Conservation (phyloP, 495 filamentous ascomycete species). For the Trichoderma erinaceum region DNA sequence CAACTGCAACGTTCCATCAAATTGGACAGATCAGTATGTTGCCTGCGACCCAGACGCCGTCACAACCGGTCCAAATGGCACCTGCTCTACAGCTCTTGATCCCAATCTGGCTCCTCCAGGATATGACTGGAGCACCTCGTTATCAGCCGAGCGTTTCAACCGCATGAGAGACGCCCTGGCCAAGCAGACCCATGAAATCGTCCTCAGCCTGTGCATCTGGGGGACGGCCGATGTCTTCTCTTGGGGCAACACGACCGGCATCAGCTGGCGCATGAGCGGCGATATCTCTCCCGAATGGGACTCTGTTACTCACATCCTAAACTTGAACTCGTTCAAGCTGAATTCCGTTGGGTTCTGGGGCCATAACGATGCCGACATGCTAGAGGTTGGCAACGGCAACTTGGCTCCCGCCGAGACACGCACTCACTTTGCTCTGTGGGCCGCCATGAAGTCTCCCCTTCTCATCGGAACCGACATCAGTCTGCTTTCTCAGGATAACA, state of each 20-base stretch:
- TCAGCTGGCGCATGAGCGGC: constrained; percentile 51
- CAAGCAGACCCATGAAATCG: constrained; percentile 48
- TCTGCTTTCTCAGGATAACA: constrained; percentile 33
- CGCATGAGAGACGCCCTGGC: constrained; percentile 55
- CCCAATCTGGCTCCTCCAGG: constrained; percentile 18
- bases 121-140: constrained; percentile 50
- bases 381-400: constrained; percentile 59
- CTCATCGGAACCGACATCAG: constrained; percentile 41
- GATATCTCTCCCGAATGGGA: constrained; percentile 35
- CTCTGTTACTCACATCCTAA: constrained; percentile 30
- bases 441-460: constrained; percentile 26
- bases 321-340: constrained; percentile 44
- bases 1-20: constrained; percentile 53
- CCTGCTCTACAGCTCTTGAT: constrained; percentile 25
- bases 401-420: constrained; percentile 43
- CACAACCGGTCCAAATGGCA: constrained; percentile 22
- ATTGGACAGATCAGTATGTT: constrained; percentile 27
- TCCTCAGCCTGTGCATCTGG: constrained; percentile 60
- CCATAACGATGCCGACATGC: constrained; percentile 60
- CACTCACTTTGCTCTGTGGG: constrained; percentile 40
- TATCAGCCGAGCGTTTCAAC: constrained; percentile 44
- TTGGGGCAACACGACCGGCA: constrained; percentile 50
- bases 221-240: constrained; percentile 26
- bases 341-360: constrained; percentile 48
- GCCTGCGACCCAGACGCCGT: constrained; percentile 20